Conservation (phyloP, 768 basidiomycete genomes). For the Rhizopogon vinicolor region DNA sequence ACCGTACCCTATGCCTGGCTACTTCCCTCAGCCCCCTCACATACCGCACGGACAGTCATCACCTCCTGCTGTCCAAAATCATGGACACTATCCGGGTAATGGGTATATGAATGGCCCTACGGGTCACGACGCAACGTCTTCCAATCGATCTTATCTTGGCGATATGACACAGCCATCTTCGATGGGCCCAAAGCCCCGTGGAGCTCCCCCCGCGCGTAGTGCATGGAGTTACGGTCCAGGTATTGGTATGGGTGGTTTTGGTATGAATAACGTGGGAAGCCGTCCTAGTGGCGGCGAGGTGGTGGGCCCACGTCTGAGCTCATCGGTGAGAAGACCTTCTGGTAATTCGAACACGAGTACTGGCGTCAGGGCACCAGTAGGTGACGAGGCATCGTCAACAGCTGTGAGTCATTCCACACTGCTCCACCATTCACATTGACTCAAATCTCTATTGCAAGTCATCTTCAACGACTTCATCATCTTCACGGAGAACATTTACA, state of each 20-base stretch:
- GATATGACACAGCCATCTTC: constrained; percentile 24
- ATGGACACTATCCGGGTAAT: constrained; percentile 22
- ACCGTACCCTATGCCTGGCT: constrained; percentile 29
- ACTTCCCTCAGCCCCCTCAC: constrained; percentile 29
- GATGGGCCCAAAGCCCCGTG: constrained; percentile 21
- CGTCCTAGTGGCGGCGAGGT: constrained; percentile 34
- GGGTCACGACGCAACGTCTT: constrained; percentile 18
- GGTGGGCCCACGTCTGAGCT: constrained; percentile 63
- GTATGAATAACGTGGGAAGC: constrained; percentile 22
- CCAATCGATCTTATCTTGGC: constrained; percentile 23
- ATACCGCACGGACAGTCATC: constrained; percentile 22
- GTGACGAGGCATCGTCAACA: constrained; percentile 74
- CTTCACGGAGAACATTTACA: constrained; percentile 72
- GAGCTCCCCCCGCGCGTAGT: constrained; percentile 39
- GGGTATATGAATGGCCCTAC: constrained; percentile 17
- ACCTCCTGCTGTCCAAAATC: constrained; percentile 21
- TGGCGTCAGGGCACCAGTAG: constrained; percentile 54
- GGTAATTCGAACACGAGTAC: constrained; percentile 49
- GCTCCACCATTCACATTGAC: not conserved
- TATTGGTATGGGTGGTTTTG: constrained; percentile 42
- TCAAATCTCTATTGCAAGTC: constrained; percentile 40
- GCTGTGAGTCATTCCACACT: constrained; percentile 49
- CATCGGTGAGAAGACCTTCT: constrained; percentile 41
- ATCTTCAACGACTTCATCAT: constrained; percentile 75
- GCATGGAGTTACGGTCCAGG: constrained; percentile 76